phyloP scores from a whole-genome alignment of 768 basidiomycete species.

The Punctularia strigosozonata region DNA sequence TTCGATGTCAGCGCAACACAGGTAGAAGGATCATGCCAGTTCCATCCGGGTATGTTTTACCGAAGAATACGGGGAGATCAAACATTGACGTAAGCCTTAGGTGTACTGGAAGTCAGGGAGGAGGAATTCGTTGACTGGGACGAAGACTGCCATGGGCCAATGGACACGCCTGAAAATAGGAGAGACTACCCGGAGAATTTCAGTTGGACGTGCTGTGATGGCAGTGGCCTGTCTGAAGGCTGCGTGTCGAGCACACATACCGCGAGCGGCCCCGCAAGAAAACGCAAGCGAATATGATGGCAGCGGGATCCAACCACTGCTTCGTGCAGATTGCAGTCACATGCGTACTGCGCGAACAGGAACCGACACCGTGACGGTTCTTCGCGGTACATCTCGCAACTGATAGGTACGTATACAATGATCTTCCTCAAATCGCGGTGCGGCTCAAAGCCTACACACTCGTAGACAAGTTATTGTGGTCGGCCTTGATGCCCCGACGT shows the following conservation, averaged over 20 bases:
- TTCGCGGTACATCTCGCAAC: too few relatives aligned
- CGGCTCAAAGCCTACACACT: too few relatives aligned
- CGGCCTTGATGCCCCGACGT: too few relatives aligned
- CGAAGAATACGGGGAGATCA: too few relatives aligned
- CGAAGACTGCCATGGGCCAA: slow-evolving; percentile 33
- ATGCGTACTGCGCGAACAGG: too few relatives aligned
- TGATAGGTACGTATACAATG: too few relatives aligned
- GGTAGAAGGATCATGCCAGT: slow-evolving; percentile 30
- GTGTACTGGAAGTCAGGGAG: slow-evolving; percentile 28
- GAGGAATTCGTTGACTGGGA: slow-evolving; percentile 34
- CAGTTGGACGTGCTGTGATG: slow-evolving; percentile 39
- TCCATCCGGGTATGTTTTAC: slow-evolving; percentile 39
- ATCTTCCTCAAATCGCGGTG: too few relatives aligned
- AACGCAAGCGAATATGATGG: neutral
- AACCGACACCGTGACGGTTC: too few relatives aligned
- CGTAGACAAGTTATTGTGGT: too few relatives aligned
- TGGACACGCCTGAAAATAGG: slow-evolving; percentile 29
- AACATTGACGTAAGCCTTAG: slow-evolving; percentile 12
- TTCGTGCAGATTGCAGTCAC: too few relatives aligned
- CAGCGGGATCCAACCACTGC: too few relatives aligned
- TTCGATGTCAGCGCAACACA: slow-evolving; percentile 28
- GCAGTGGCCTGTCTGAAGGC: slow-evolving; percentile 23
- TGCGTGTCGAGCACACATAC: slow-evolving; percentile 17
- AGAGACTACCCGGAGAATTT: slow-evolving; percentile 34
- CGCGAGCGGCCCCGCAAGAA: neutral